Evolutionary conservation across 2,329 filamentous ascomycete species (phyloP).

Genomic region (Exophiala phaeomuriformis): DNA sequence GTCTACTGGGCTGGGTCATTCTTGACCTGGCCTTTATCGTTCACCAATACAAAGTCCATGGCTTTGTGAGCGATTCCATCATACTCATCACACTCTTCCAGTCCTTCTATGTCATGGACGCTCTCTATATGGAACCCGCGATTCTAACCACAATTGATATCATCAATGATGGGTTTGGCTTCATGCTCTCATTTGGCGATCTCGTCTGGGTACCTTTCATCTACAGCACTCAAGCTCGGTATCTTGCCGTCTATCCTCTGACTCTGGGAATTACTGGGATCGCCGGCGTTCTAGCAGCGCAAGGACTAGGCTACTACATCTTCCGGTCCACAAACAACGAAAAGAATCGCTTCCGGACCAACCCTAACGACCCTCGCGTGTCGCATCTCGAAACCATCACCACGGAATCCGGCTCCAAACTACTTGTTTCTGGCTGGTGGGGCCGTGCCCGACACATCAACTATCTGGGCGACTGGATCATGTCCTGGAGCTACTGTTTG

Average conservation of each 20-base stretch:
- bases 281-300: constrained; percentile 57
- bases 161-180: constrained; percentile 85
- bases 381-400: constrained; percentile 77
- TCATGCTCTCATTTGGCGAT: constrained; percentile 91
- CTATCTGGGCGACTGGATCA: constrained; percentile 91
- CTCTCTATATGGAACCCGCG: constrained; percentile 77
- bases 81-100: constrained; percentile 71
- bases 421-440: constrained; percentile 89
- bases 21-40: constrained; percentile 77
- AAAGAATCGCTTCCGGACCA: constrained; percentile 88
- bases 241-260: constrained; percentile 73
- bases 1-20: constrained; percentile 81
- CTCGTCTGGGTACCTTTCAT: constrained; percentile 88
- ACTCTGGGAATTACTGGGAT: constrained; percentile 65
- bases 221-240: constrained; percentile 77
- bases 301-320: constrained; percentile 71
- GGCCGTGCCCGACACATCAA: constrained; percentile 87
- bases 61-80: constrained; percentile 79
- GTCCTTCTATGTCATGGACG: constrained; percentile 74
- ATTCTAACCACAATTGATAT: constrained; percentile 93
- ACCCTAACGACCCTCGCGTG: constrained; percentile 72
- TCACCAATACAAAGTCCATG: constrained; percentile 79
- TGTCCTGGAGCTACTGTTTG: constrained; percentile 83
- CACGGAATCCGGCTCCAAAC: constrained; percentile 71
- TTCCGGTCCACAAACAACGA: constrained; percentile 92